phyloP scores from a whole-genome alignment of 192 early-diverging fungal species.

The Coemansia interrupta region DNA sequence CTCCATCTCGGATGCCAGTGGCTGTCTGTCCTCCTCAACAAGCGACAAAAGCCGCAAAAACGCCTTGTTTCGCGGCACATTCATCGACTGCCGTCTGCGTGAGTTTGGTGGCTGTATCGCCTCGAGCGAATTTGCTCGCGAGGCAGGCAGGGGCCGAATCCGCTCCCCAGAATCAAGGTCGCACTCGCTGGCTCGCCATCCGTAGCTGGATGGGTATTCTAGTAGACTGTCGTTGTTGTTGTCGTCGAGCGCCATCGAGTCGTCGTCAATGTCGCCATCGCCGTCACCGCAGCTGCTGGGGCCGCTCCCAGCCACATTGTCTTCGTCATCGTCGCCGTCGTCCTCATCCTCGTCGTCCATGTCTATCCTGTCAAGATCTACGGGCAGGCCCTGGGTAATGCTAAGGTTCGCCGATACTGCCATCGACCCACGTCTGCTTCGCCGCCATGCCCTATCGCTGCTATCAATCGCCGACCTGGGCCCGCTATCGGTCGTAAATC shows the following conservation, averaged over 20 bases:
- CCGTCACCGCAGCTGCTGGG: constrained; percentile 8
- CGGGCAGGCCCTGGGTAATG: constrained; percentile 22
- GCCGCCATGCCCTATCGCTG: constrained; percentile 6
- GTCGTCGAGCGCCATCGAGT: constrained; percentile 25
- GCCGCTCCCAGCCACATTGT: neutral
- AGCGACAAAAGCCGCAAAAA: constrained; percentile 42
- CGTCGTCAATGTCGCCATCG: constrained; percentile 14
- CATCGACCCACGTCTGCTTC: constrained; percentile 25
- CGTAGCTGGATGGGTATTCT: constrained; percentile 4
- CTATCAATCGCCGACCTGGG: neutral
- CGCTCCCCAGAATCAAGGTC: constrained; percentile 8
- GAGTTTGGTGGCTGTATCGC: neutral
- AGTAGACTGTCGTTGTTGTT: constrained; percentile 2
- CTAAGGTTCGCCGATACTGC: constrained; percentile 19
- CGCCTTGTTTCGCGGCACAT: constrained; percentile 45
- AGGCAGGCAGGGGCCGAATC: neutral
- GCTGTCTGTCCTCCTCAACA: constrained; percentile 42
- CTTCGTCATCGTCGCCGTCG: constrained; percentile 16
- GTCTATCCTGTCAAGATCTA: constrained; percentile 28
- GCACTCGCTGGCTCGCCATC: constrained; percentile 9
- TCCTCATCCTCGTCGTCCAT: constrained; percentile 40
- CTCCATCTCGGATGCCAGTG: constrained; percentile 50
- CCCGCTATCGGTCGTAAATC: neutral
- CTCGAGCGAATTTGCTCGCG: constrained; percentile 3
- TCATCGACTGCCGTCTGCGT: constrained; percentile 18